phyloP scores from a whole-genome alignment of 1,284 basidiomycete genomes.

The Papiliotrema fonsecae region DNA sequence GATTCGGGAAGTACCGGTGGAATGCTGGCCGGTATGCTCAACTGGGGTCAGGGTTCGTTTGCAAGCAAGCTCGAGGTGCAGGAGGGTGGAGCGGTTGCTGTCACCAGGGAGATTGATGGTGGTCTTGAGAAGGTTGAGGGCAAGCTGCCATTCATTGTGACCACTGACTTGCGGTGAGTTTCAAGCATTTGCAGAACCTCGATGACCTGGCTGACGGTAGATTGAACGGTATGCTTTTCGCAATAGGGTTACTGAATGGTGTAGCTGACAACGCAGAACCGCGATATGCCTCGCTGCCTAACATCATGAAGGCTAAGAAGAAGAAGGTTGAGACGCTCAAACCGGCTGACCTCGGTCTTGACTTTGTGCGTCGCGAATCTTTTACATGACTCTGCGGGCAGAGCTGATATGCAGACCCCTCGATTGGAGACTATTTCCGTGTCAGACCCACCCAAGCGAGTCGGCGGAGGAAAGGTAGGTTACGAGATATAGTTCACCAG shows the following conservation, averaged over 20 bases:
- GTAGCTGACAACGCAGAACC: constrained; percentile 61
- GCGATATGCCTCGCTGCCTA: constrained; percentile 87
- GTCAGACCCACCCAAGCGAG: constrained; percentile 82
- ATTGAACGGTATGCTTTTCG: constrained; percentile 37
- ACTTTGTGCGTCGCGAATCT: constrained; percentile 35
- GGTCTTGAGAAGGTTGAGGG: constrained; percentile 80
- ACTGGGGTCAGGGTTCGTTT: constrained; percentile 93
- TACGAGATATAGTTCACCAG: background rate
- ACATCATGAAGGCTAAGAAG: constrained; percentile 99
- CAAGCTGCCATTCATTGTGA: constrained; percentile 78
- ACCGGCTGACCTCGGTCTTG: constrained; percentile 67
- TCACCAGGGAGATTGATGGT: constrained; percentile 92
- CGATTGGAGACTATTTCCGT: constrained; percentile 84
- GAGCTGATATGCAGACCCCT: constrained; percentile 50
- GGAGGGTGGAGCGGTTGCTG: constrained; percentile 61
- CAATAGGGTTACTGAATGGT: background rate
- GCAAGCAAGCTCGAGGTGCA: constrained; percentile 85
- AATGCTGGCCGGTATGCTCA: constrained; percentile 89
- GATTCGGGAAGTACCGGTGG: constrained; percentile 96
- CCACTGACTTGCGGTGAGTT: constrained; percentile 88
- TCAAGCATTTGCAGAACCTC: too few relatives aligned
- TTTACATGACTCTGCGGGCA: background rate
- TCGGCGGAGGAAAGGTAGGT: constrained; percentile 83
- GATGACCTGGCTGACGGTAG: constrained; percentile 14
- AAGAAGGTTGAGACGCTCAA: constrained; percentile 87